phyloP scores from a whole-genome alignment of 768 basidiomycete genomes.

The Tricholoma furcatifolium region DNA sequence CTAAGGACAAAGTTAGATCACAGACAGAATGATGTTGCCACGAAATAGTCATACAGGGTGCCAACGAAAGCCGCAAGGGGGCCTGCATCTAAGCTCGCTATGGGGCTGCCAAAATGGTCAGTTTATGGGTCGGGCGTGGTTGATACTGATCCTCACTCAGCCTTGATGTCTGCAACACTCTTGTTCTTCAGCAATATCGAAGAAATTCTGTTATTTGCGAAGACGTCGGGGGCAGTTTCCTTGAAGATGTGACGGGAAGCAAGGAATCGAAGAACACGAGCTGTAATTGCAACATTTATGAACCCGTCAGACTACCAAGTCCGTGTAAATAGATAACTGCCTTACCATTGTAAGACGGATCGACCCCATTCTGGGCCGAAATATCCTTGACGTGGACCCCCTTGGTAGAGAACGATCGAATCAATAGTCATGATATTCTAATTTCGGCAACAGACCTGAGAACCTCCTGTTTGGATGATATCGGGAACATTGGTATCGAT shows the following conservation, averaged over 20 bases:
- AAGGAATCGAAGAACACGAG: conserved; percentile 22
- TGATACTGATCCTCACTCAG: conserved; percentile 20
- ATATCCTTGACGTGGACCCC: conserved; percentile 35
- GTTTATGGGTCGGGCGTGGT: not conserved
- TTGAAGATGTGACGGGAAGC: conserved; percentile 24
- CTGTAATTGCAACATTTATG: conserved; percentile 3
- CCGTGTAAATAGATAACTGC: not conserved
- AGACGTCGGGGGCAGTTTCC: conserved; percentile 24
- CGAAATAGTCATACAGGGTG: conserved; percentile 10
- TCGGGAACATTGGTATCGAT: conserved; percentile 32
- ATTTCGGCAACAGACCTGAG: conserved; percentile 4
- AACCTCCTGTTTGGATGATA: conserved; percentile 32
- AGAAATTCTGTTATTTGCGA: conserved; percentile 24
- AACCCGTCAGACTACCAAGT: not conserved
- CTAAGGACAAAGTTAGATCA: conserved; percentile 10
- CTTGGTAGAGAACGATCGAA: conserved; percentile 7
- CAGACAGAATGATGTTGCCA: too few species aligned
- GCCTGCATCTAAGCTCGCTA: conserved; percentile 15
- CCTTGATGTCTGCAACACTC: conserved; percentile 23
- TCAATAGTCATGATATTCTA: conserved; percentile 6
- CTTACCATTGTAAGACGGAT: conserved; percentile 31
- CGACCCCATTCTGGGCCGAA: conserved; percentile 24
- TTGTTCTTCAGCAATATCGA: conserved; percentile 29
- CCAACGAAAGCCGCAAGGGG: conserved; percentile 17
- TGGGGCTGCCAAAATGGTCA: conserved; percentile 14